These are phyloP conservation scores for Kluyveromyces sp. DNA, from an alignment of 1,139 yeast genomes.

Conservation along the genomic window DNA sequence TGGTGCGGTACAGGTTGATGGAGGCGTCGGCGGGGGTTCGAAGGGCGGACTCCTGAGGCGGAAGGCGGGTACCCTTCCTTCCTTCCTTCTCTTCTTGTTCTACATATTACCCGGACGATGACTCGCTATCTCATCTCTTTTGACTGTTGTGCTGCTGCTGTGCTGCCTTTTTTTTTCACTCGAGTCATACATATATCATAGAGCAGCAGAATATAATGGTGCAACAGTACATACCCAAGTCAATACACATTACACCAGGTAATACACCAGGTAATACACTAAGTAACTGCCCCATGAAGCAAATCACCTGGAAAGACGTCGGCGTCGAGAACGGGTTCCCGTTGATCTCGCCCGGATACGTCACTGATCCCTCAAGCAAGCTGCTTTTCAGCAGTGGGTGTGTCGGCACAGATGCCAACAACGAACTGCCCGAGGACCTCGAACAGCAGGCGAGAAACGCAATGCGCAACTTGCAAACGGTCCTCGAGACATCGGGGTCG, in stretches of 20 bases:
- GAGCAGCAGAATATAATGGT: too few relatives aligned
- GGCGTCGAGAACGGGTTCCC: constrained; percentile 32
- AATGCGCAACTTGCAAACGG: constrained; percentile 31
- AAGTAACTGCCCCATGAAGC: constrained; percentile 11
- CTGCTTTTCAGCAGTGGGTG: constrained; percentile 38
- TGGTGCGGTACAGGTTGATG: constrained; percentile 42
- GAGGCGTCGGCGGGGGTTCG: background rate
- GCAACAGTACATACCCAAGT: too few relatives aligned
- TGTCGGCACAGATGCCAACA: constrained; percentile 32
- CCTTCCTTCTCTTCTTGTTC: too few relatives aligned
- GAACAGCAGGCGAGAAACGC: constrained; percentile 34
- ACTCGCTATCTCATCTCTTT: too few relatives aligned
- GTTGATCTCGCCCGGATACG: constrained; percentile 34
- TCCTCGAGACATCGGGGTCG: constrained; percentile 33
- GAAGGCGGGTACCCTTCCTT: background rate
- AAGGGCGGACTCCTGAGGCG: too few relatives aligned
- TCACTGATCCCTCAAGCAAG: constrained; percentile 34
- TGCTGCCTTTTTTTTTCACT: too few relatives aligned
- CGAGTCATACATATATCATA: too few relatives aligned
- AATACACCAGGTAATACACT: too few relatives aligned
- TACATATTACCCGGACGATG: too few relatives aligned
- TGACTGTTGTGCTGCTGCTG: too few relatives aligned
- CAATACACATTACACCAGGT: too few relatives aligned
- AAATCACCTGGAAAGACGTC: constrained; percentile 37
- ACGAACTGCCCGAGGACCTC: constrained; percentile 33